Evolutionary conservation across 352 stramenopile genomes (phyloP).

Genomic region (Thraustochytrium striatum): DNA sequence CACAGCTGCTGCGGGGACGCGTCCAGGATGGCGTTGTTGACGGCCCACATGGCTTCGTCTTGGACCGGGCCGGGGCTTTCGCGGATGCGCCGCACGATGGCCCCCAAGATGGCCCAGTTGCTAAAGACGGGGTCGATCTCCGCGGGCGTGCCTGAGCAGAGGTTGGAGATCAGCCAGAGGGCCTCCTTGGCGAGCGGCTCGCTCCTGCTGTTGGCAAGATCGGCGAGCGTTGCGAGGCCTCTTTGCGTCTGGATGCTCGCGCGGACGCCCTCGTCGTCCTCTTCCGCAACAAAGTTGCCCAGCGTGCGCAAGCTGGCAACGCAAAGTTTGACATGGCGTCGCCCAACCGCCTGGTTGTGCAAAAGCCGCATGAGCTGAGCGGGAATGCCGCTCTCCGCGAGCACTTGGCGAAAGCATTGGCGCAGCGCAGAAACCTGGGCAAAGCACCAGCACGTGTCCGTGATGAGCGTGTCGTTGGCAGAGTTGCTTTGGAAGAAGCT

Average conservation of each 20-base stretch:
- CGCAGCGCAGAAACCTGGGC: background rate
- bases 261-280: background rate
- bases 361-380: background rate
- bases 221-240: background rate
- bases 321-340: background rate
- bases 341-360: background rate
- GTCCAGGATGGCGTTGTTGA: background rate
- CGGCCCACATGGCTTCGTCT: conserved; percentile 1
- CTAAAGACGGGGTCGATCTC: background rate
- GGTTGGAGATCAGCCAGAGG: background rate
- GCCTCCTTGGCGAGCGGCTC: background rate
- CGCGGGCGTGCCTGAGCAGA: background rate
- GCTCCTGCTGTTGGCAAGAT: background rate
- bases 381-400: background rate
- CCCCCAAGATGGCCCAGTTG: background rate
- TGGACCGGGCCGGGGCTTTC: background rate
- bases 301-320: background rate
- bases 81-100: background rate
- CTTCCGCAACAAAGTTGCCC: background rate
- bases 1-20: background rate
- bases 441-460: background rate
- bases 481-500: background rate
- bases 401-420: background rate
- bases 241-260: background rate
- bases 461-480: background rate